These are phyloP conservation scores for Tylopilus subfusipes DNA, from an alignment of 768 basidiomycete genomes.

Conservation along the genomic window DNA sequence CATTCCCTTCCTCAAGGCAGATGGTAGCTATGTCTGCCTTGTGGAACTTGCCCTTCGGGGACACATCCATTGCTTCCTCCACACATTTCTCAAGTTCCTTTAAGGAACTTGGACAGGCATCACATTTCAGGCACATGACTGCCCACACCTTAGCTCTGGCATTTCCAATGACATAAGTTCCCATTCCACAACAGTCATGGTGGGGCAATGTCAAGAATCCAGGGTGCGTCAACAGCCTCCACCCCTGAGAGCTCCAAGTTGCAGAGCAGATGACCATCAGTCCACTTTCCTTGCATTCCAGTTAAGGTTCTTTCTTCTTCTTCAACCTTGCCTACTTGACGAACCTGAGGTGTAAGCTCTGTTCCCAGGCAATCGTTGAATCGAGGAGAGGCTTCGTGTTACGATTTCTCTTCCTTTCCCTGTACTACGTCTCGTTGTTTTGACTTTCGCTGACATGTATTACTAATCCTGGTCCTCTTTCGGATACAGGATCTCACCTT, in stretches of 20 bases:
- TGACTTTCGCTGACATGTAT: too few species aligned
- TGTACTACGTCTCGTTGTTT: too few species aligned
- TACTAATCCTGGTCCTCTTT: too few species aligned
- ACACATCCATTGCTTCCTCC: too few species aligned
- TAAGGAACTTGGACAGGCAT: too few species aligned
- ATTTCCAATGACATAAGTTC: not conserved
- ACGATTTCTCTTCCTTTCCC: too few species aligned
- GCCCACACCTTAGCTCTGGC: not conserved
- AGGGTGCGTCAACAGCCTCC: not conserved
- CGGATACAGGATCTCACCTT: too few species aligned
- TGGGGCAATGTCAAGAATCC: not conserved
- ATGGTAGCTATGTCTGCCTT: not conserved
- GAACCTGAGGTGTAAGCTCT: not conserved
- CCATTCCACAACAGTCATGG: constrained; percentile 1
- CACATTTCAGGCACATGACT: not conserved
- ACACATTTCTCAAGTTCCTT: too few species aligned
- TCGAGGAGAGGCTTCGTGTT: not conserved
- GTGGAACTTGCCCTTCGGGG: not conserved
- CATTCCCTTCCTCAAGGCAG: constrained; percentile 3
- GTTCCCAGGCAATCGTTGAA: not conserved
- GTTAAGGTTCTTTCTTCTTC: not conserved
- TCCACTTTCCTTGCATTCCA: too few species aligned
- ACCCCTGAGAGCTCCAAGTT: too few species aligned
- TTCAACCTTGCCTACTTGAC: not conserved
- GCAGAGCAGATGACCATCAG: too few species aligned